These are phyloP conservation scores for Coniferiporia sulphurascens DNA, from an alignment of 1,284 basidiomycete genomes.

Conservation along the genomic window DNA sequence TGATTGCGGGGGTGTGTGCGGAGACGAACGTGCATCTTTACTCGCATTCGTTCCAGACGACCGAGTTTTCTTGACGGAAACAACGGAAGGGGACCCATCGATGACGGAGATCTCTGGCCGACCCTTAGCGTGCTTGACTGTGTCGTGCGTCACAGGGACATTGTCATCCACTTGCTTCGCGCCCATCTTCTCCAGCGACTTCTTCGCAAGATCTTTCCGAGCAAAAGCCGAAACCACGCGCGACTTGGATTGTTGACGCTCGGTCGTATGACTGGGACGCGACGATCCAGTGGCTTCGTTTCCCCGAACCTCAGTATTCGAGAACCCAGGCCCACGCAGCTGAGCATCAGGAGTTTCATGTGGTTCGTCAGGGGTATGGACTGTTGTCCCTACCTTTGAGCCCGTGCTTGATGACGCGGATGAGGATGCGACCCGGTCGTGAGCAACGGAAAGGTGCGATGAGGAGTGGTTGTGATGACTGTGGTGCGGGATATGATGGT, in stretches of 20 bases:
- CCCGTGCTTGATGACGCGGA: conserved; percentile 14
- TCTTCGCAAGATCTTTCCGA: conserved; percentile 13
- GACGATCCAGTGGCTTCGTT: conserved; percentile 19
- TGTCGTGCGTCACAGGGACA: conserved; percentile 11
- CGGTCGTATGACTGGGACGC: not conserved
- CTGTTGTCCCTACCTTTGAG: conserved; percentile 20
- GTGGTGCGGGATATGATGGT: conserved; percentile 76
- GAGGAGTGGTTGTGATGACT: conserved; percentile 23
- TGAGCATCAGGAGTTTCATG: conserved; percentile 32
- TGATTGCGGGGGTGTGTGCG: not conserved
- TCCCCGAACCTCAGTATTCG: conserved; percentile 32
- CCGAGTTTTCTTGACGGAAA: conserved; percentile 82
- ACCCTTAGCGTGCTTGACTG: conserved; percentile 16
- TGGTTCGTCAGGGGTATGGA: conserved; percentile 34
- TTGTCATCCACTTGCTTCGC: conserved; percentile 1
- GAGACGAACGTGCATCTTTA: not conserved
- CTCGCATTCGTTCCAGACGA: conserved; percentile 81
- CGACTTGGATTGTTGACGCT: conserved; percentile 4
- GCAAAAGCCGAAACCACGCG: conserved; percentile 9
- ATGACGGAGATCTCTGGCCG: conserved; percentile 30
- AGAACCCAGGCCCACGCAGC: conserved; percentile 33
- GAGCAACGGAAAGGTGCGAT: conserved; percentile 7
- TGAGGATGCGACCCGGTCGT: conserved; percentile 14
- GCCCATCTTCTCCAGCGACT: conserved; percentile 1
- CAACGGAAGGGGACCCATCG: conserved; percentile 50